These are phyloP conservation scores for Hypoxylon sp. DNA, from an alignment of 2,329 filamentous ascomycete genomes.

Conservation along the genomic window DNA sequence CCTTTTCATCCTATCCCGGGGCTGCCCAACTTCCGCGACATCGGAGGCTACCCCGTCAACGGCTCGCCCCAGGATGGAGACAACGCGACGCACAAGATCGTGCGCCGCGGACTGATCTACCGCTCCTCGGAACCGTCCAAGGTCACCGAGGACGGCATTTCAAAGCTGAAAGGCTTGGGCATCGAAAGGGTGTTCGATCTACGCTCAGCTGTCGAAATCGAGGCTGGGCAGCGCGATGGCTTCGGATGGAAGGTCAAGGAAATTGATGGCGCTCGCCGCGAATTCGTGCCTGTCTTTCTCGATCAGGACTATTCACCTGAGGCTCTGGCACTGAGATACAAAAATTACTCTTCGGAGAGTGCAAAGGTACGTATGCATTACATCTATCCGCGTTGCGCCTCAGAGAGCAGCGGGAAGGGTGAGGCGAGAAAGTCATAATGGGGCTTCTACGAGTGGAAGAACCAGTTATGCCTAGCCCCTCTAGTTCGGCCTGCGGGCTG, in stretches of 20 bases:
- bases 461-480: constrained; percentile 9
- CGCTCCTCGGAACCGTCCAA: constrained; percentile 77
- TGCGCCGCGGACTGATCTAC: constrained; percentile 71
- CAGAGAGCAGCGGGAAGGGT: constrained; percentile 2
- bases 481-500: constrained; percentile 21
- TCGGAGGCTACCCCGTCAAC: constrained; percentile 70
- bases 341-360: constrained; percentile 64
- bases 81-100: constrained; percentile 49
- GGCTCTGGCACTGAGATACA: constrained; percentile 68
- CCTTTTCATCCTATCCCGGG: constrained; percentile 69
- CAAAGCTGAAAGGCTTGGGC: constrained; percentile 67
- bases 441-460: constrained; percentile 9
- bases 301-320: constrained; percentile 70
- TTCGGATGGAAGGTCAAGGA: constrained; percentile 58
- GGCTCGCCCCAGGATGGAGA: constrained; percentile 58
- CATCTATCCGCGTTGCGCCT: not conserved
- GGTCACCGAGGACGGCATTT: constrained; percentile 68
- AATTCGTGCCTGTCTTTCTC: constrained; percentile 74
- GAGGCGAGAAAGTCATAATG: constrained; percentile 2
- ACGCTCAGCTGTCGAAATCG: constrained; percentile 66
- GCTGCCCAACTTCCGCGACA: constrained; percentile 77
- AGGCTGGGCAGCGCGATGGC: constrained; percentile 55
- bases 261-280: constrained; percentile 66
- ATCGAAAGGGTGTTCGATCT: constrained; percentile 64
- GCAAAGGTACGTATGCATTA: constrained; percentile 43